Evolutionary conservation across 78 protist genomes (phyloP), one percentile per base, ranked within the genome.

Genomic region (Protostelium mycophagum): DNA sequence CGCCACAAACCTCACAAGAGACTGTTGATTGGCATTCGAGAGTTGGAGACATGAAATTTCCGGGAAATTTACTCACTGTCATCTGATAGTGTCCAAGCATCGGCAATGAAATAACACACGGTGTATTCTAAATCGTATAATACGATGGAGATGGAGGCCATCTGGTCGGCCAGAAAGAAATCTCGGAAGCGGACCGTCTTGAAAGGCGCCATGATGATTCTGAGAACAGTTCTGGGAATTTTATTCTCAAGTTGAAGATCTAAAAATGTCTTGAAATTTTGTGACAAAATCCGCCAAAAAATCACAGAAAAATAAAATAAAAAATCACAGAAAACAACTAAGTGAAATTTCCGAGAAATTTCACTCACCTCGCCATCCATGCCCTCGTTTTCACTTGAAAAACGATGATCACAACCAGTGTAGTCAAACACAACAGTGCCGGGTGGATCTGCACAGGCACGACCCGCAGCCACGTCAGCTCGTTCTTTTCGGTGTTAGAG

Each of bases 131-230:
- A 37, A 86, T 92, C 95, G 35, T 91, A 90, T 0, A 92, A 25
- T 31, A 89, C 92, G 83, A 92, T 39, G 23, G 95, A 88, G 9
- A 92, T 37, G 1, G 90, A 85, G 0, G 89, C 86, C 23, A 89
- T 36, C n/a, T 92, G 95, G 88, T 92, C 95, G 34, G 93, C 95
- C 28, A 92, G 87, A 35, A 92, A 92, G 92, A 92, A 92, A 38
- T 92, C 95, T 28, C 90, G 88, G 35, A 92, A 92, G 38, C 87
- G 88, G 0, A 92, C 91, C 1, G 91, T 83, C 0, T 88, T 29
- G 1, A 89, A 83, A 28, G 95, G 95, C 28, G 95, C 95, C 28
- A 36, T 28, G 25, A 92, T 85, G 1, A 92, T 88, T 37, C 95
- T 83, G 23, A 86, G 83, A 5, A 51, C 73, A 5, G 73, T 51